Evolutionary conservation across 2,329 filamentous ascomycete genomes (phyloP), one percentile per base, ranked within the genome.

Genomic region (Diaporthe capsici): DNA sequence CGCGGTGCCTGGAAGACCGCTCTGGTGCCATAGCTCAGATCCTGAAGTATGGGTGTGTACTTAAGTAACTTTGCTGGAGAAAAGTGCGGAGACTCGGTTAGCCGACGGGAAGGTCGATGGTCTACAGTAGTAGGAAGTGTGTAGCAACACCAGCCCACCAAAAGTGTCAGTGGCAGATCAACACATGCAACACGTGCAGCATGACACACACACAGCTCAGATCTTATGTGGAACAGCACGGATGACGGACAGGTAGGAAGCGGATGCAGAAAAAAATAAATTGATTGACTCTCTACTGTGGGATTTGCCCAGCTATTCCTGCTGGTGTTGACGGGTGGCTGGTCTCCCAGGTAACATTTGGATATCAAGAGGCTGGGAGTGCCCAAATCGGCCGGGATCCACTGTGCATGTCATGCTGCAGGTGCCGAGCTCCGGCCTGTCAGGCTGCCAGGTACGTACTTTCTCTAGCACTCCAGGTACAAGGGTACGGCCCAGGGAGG

Each of bases 1-100:
- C 77, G 9, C 78, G 75, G 44, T 74, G 77, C 53, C 76, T 77
- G 22, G 75, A 77, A 51, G 68, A 76, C 65, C 74, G 75, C 25
- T 71, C 68, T 44, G 76, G 74, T 22, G 75, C 71, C 71, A 73
- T 73, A 34, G 25, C 25, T 53, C 47, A 34, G 12, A 17, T 34
- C 61, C 72, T 73, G 67, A 65, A 55, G 61, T 68, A 63, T 74
- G 58, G 55, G 58, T 37, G 49, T 60, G 22, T 71, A 53, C 57
- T 65, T 51, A 55, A 55, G 65, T 47, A 70, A 39, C 49, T 70
- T 53, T 70, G 13, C 49, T 49, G 15, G 68, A 58, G 61, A 20
- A 44, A 25, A 25, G 58, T 53, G 47, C 61, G 71, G 71, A 57
- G 58, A 65, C 58, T 73, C 34, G n/a, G 53, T 58, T 71, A 71